Conservation (phyloP, 352 stramenopile genomes). For the Phytophthora chlamydospora region DNA sequence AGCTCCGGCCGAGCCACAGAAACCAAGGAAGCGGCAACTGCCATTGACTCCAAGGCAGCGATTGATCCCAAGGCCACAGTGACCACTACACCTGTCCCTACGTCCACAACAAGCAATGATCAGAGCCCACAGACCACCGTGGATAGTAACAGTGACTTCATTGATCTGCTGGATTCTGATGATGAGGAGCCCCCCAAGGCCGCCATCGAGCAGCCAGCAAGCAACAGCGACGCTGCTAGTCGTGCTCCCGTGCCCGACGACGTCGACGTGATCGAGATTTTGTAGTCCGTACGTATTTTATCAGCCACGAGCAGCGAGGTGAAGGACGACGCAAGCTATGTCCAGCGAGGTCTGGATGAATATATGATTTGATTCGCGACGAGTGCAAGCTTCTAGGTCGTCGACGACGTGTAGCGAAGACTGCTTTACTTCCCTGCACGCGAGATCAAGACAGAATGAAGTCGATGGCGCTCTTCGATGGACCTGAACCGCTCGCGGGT, state of each 20-base stretch:
- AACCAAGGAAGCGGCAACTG: not conserved
- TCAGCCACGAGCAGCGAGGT: slow-evolving; percentile 1
- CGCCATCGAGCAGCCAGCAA: slow-evolving; percentile 1
- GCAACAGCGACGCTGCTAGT: not conserved
- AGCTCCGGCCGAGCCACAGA: not conserved
- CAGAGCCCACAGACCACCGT: slow-evolving; percentile 35
- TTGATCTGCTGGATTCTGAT: slow-evolving; percentile 69
- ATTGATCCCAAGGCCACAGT: not conserved
- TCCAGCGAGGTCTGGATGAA: slow-evolving; percentile 8
- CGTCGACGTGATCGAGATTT: slow-evolving; percentile 49
- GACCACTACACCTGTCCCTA: slow-evolving; percentile 7
- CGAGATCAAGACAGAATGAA: slow-evolving; percentile 9
- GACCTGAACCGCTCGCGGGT: not conserved
- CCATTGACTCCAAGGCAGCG: slow-evolving; percentile 10
- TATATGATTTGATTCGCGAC: slow-evolving; percentile 34
- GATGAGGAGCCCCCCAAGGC: slow-evolving; percentile 34
- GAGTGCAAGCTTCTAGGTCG: slow-evolving; percentile 6
- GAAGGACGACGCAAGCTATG: slow-evolving; percentile 15
- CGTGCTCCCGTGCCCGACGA: slow-evolving; percentile 20
- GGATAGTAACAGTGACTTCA: slow-evolving; percentile 52
- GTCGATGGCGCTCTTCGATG: slow-evolving; percentile 13
- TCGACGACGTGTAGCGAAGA: not conserved
- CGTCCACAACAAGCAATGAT: slow-evolving; percentile 9
- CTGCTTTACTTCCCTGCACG: not conserved
- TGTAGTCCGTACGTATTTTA: slow-evolving; percentile 29